Base-by-base conservation (phyloP, 2,329 filamentous ascomycete genomes). In the Tothia fuscella region DNA sequence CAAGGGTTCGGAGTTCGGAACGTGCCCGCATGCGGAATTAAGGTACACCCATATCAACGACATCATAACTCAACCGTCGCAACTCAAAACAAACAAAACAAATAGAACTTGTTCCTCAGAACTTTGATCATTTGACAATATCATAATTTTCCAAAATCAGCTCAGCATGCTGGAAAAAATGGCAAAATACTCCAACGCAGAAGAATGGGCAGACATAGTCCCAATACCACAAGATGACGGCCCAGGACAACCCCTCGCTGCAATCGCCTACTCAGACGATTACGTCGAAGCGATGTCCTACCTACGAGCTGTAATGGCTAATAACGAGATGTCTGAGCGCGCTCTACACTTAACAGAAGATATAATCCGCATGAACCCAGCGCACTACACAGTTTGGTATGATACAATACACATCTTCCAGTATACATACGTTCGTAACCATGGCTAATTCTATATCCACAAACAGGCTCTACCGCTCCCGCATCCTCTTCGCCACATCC, bases 331-430 rank as follows among this genome's bases (percentile, higher is more conserved):
- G 66, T 87, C 82, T 19, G 72, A 80, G 17, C 75, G 91, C 36
- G 82, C 78, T 26, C 71, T 98, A 32, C 72, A 70, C 24, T 74
- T 98, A 47, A 98, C 91, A 4, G 81, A 87, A 57, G 78, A 89
- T 61, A 79, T 98, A 56, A 96, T 98, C 56, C 69, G 71, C 46
- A 78, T 95, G 73, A 98, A 98, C 61, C 84, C 91, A 13, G 88
- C 91, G 1, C 91, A 98, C 66, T 98, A 98, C 66, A 98, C 91
- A 13, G 89, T 96, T 47, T 98, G 91, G 91, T 75, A 56, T 48
- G 64, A 55, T 19, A 35, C 10, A n/a, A 30, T 25, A 28, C 16
- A 17, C 22, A 10, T 17, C 22, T 21, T n/a, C n/a, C 22, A 29
- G 26, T 29, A 29, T 9, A n/a, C n/a, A n/a, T n/a, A n/a, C n/a